Percentiles rank a stretch among this genome's conserved stretches.
phyloP scores from a whole-genome alignment of 2,329 filamentous ascomycete species.

The Botryotinia convoluta region DNA sequence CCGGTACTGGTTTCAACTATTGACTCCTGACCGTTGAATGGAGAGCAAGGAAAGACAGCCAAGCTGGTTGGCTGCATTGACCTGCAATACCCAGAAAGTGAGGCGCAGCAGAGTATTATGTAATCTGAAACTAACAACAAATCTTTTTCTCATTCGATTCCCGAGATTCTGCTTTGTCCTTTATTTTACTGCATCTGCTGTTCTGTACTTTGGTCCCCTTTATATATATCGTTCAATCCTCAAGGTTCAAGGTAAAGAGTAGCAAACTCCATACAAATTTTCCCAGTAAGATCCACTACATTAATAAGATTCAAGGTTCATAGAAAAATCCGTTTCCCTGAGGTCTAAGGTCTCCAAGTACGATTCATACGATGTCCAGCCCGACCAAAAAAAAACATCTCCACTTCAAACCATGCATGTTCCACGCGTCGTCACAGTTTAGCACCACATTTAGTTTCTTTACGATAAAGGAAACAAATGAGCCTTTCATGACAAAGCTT shows the following conservation, averaged over 20 bases:
- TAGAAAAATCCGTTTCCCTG: too few relatives aligned
- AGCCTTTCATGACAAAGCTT: background rate
- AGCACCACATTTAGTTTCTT: background rate
- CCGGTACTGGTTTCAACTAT: background rate
- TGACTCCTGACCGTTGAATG: background rate
- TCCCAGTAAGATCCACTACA: background rate
- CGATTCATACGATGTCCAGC: background rate
- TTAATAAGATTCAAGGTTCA: background rate
- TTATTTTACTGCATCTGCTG: background rate
- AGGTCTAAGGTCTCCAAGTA: background rate
- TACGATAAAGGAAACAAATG: background rate
- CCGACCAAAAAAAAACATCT: background rate
- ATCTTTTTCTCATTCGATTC: background rate
- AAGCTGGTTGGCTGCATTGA: background rate
- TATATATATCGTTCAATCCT: background rate
- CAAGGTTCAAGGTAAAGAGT: background rate
- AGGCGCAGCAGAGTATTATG: background rate
- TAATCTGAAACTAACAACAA: background rate
- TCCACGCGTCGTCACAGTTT: slow-evolving; percentile 1
- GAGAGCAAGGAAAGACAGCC: background rate
- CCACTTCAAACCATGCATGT: slow-evolving; percentile 3
- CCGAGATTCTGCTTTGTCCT: background rate
- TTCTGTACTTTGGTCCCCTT: background rate
- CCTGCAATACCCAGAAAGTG: background rate
- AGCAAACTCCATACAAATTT: background rate